Conservation (phyloP, 2,329 filamentous ascomycete species). For the Penicillium sp. region DNA sequence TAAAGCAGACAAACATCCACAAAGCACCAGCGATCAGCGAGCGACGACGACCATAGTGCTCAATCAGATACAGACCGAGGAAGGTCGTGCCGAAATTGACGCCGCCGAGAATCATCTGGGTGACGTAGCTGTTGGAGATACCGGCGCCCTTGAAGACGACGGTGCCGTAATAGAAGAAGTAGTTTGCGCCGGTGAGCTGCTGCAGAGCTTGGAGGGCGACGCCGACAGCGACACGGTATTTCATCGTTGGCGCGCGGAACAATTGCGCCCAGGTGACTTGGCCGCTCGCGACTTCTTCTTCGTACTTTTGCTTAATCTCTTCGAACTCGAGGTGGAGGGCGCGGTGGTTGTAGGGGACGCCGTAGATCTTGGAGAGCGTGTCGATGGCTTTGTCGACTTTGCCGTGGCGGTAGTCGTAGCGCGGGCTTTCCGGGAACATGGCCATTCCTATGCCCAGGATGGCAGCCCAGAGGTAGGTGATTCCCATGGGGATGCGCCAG, state of each 20-base stretch:
- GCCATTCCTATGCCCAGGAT: slow-evolving; percentile 58
- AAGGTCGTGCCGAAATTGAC: slow-evolving; percentile 70
- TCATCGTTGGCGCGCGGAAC: slow-evolving; percentile 47
- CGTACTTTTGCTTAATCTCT: slow-evolving; percentile 59
- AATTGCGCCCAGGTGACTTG: slow-evolving; percentile 37
- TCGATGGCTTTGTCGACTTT: slow-evolving; percentile 53
- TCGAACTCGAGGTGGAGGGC: slow-evolving; percentile 55
- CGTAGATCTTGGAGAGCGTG: slow-evolving; percentile 58
- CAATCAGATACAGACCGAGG: slow-evolving; percentile 67
- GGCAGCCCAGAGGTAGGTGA: slow-evolving; percentile 59
- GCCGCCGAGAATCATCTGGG: slow-evolving; percentile 64
- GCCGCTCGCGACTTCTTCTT: slow-evolving; percentile 51
- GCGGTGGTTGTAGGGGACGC: slow-evolving; percentile 54
- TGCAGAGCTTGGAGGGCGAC: slow-evolving; percentile 47
- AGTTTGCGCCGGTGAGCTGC: slow-evolving; percentile 49
- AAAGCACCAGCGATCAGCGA: slow-evolving; percentile 66
- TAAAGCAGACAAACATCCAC: slow-evolving; percentile 68
- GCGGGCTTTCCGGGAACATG: slow-evolving; percentile 59
- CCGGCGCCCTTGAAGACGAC: slow-evolving; percentile 62
- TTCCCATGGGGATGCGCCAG: slow-evolving; percentile 56
- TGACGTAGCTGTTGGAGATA: slow-evolving; percentile 63
- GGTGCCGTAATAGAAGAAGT: slow-evolving; percentile 57
- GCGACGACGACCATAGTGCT: slow-evolving; percentile 67
- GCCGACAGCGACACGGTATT: slow-evolving; percentile 44
- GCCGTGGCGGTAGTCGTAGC: slow-evolving; percentile 60